Base-by-base conservation (phyloP, 2,329 filamentous ascomycete species). In the Diaporthe amygdali region DNA sequence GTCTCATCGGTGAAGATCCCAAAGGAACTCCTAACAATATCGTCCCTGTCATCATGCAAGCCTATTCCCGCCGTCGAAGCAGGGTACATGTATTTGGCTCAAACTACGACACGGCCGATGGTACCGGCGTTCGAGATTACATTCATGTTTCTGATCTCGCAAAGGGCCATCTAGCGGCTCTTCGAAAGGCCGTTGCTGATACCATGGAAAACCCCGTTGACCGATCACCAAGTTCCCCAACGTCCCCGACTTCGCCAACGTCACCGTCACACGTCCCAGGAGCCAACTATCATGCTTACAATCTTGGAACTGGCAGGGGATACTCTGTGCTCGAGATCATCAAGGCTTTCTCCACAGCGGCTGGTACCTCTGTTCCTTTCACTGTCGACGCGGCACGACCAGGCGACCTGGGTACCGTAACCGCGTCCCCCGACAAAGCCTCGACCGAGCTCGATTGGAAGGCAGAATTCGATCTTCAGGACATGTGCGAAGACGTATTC, bases 401-500 rank as follows among this genome's bases (percentile, higher is more conserved):
- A 6, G 70, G 70, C 7, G 70, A 72, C 27, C 27, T 72, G 44
- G 70, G 70, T 27, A 70, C 67, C 7, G 70, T 70, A 14, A 72
- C 70, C 7, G 70, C 70, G 0, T 69, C 70, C 7, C 41, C 70
- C 20, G 51, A 66, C 66, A 72, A 72, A 22, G 70, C 70, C 20
- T 68, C 67, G 4, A 72, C 67, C 14, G 70, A 72, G 67, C 70
- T 72, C 44, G 70, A 72, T 51, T 72, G 67, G 70, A 72, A 47
- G 25, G 70, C 67, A 51, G 67, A 70, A 22, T 72, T 72, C 66
- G 70, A 69, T 15, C 51, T 72, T 2, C 70, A 72, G 34, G 70
- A 72, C 66, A 72, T 72, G 70, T 72, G 70, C 66, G 51, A 63
- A 27, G 70, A 72, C 49, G 70, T 72, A 6, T 72, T 66, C 70